Base-by-base conservation (phyloP, 2,329 filamentous ascomycete genomes). In the Botrytis squamosa region DNA sequence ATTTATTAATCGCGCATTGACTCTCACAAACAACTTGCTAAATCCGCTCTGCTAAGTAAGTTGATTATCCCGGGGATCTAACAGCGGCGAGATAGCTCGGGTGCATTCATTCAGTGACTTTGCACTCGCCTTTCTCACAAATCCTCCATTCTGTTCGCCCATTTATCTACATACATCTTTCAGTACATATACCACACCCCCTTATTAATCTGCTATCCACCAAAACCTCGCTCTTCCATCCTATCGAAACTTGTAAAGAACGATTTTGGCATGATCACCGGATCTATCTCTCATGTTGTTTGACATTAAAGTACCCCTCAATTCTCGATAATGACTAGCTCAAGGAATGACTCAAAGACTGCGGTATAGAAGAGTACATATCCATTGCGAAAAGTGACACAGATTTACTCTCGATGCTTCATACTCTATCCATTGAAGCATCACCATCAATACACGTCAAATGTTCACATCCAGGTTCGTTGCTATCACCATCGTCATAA, bases 1-100 rank as follows among this genome's bases (percentile, higher is more conserved):
- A 3, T n/a, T 4, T 4, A 14, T n/a, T n/a, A 1, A 6, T n/a
- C 22, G 12, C 25, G 12, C 49, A 14, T 4, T 5, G 25, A 4
- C 22, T 2, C 49, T 52, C 49, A 52, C 49, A 5, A 52, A 52
- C 2, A 4, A 25, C 2, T 6, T 52, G 4, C 25, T 12, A n/a
- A 52, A 25, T n/a, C 22, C 18, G 10, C 10, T 52, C 49, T 25
- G 10, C 22, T 3, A 25, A 52, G 22, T 49, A 25, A 12, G 4
- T 12, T 49, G 22, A 25, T 25, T 12, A 9, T 55, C 9, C 49
- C 25, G 5, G n/a, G n/a, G 16, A 4, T 3, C 12, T 29, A 8
- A 16, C 14, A 18, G 25, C 49, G 12, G 49, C 12, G 49, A 16
- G 25, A 14, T 29, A 55, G 25, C 12, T 52, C 4, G 9, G 4